phyloP scores from a whole-genome alignment of 768 basidiomycete species.

The Strobilomyces dryophilus region DNA sequence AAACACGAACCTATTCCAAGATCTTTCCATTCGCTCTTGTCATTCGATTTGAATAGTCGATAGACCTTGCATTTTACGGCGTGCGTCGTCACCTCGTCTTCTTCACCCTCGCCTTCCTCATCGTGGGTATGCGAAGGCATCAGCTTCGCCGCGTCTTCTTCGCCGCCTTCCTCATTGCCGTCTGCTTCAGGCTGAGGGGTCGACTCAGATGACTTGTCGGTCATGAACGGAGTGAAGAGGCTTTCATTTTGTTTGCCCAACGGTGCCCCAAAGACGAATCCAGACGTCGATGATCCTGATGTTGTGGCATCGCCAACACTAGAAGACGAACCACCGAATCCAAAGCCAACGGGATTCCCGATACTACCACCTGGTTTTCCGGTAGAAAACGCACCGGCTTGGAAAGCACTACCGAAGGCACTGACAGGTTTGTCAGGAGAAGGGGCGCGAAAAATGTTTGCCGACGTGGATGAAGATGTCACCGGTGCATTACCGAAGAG shows the following conservation, averaged over 20 bases:
- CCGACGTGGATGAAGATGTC: slow-evolving; percentile 7
- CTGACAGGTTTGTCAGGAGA: slow-evolving; percentile 21
- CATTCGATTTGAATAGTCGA: slow-evolving; percentile 50
- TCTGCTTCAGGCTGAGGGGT: slow-evolving; percentile 28
- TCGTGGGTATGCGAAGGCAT: slow-evolving; percentile 43
- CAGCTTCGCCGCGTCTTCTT: slow-evolving; percentile 26
- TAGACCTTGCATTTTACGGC: slow-evolving; percentile 59
- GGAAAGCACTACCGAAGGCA: slow-evolving; percentile 29
- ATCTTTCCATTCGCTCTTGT: slow-evolving; percentile 54
- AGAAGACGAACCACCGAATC: slow-evolving; percentile 31
- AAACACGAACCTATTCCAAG: slow-evolving; percentile 57
- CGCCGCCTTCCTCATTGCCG: slow-evolving; percentile 24
- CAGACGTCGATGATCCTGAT: slow-evolving; percentile 10
- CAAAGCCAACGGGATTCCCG: slow-evolving; percentile 63
- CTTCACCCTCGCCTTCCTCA: slow-evolving; percentile 75
- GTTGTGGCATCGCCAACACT: slow-evolving; percentile 18
- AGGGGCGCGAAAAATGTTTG: slow-evolving; percentile 18
- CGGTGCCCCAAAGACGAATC: slow-evolving; percentile 23
- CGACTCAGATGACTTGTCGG: slow-evolving; percentile 28
- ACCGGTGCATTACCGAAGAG: slow-evolving; percentile 19
- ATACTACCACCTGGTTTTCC: slow-evolving; percentile 43
- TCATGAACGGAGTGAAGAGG: slow-evolving; percentile 25
- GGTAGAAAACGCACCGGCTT: slow-evolving; percentile 23
- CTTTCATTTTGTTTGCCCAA: slow-evolving; percentile 20
- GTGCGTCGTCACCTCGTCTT: slow-evolving; percentile 68